Base-by-base conservation (phyloP, 805 yeast genomes). In the Brettanomyces anomalus region DNA sequence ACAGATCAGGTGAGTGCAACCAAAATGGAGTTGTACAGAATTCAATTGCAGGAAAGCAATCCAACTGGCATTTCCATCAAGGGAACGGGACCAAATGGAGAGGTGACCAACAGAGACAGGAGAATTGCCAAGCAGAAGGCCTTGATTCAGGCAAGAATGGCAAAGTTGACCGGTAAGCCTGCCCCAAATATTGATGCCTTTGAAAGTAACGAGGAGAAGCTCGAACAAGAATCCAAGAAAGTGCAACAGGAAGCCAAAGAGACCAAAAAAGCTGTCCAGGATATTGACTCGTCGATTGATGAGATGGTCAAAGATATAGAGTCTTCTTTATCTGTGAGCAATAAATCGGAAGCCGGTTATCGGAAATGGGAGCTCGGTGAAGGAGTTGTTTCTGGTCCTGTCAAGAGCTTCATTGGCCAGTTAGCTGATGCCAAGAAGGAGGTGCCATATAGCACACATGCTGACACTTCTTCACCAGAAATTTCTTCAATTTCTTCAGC, bases 1-100 rank as follows among this genome's bases (percentile, higher is more conserved):
- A 95, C 86, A 50, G 74, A 72, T 21, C 79, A 81, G 33, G 84
- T 90, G 44, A 72, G 84, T 14, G 63, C 67, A 20, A 74, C 82
- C 2, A 85, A 80, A 52, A 68, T 84, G 44, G 84, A 81, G 50
- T 55, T 82, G 14, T 77, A 74, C 58, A 77, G 81, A 52, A 60
- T 72, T 32, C 62, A 70, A 44, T 63, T 81, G 49, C 70, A 67
- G 39, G 76, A 72, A 50, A 77, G 76, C 48, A 74, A 84, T 54
- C 96, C 96, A 10, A 72, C 77, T 2, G 71, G 80, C 3, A 71
- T 87, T 62, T 66, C 65, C 13, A 71, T 82, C 39, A 68, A 71
- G 21, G 97, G 96, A 4, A 76, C 93, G 5, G 97, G 97, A 6
- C 82, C 87, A 38, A 78, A 82, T 54, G 97, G 97, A 26, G 77